Evolutionary conservation across 1,284 basidiomycete genomes (phyloP).

Genomic region (Rhodotorula sp.): DNA sequence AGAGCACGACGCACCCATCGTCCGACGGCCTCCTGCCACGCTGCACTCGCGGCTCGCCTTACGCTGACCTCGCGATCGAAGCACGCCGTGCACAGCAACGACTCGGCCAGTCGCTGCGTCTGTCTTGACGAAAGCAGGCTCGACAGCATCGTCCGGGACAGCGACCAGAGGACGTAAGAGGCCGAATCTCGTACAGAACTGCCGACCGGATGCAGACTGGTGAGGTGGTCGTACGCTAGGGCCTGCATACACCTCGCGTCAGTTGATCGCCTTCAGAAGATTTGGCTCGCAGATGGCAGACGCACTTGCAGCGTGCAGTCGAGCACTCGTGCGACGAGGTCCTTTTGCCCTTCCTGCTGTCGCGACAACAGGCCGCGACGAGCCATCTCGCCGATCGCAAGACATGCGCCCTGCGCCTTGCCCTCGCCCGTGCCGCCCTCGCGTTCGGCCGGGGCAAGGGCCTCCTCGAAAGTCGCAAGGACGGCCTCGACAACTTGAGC

Average conservation of each 20-base stretch:
- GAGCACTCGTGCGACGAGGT: slow-evolving; percentile 43
- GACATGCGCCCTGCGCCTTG: slow-evolving; percentile 92
- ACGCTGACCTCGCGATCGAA: slow-evolving; percentile 95
- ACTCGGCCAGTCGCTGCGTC: slow-evolving; percentile 68
- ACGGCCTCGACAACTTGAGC: slow-evolving; percentile 79
- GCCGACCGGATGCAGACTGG: slow-evolving; percentile 89
- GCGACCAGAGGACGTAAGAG: slow-evolving; percentile 91
- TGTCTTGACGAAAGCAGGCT: slow-evolving; percentile 60
- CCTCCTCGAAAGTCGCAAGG: slow-evolving; percentile 63
- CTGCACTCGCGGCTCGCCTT: slow-evolving; percentile 93
- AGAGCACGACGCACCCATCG: slow-evolving; percentile 66
- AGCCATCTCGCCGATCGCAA: slow-evolving; percentile 89
- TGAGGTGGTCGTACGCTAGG: slow-evolving; percentile 85
- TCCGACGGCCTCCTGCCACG: slow-evolving; percentile 96
- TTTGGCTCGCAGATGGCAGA: background rate
- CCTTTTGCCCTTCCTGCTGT: slow-evolving; percentile 16
- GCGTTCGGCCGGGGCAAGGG: slow-evolving; percentile 64
- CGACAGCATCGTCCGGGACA: slow-evolving; percentile 65
- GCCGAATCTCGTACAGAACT: slow-evolving; percentile 93
- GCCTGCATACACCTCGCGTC: slow-evolving; percentile 59
- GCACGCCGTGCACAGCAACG: slow-evolving; percentile 73
- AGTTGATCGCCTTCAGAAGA: background rate
- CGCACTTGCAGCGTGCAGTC: slow-evolving; percentile 18
- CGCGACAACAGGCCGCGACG: slow-evolving; percentile 65
- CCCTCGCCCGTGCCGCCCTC: slow-evolving; percentile 61